Conservation (phyloP, 2,329 filamentous ascomycete genomes). For the Ophiostoma quercus region DNA sequence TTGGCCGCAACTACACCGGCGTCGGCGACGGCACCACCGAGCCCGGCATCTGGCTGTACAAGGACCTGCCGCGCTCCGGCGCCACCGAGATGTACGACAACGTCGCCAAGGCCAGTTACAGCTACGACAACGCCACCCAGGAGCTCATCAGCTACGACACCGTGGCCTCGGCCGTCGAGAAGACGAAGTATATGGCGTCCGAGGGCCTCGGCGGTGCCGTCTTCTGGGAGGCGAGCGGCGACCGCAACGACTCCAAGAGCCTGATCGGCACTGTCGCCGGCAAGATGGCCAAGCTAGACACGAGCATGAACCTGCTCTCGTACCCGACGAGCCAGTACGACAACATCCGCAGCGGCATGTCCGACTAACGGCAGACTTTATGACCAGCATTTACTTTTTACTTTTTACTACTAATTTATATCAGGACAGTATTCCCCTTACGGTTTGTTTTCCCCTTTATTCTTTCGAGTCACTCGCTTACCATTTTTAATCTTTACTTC, state of each 20-base stretch:
- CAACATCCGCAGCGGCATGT: slow-evolving; percentile 42
- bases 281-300: slow-evolving; percentile 47
- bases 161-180: slow-evolving; percentile 52
- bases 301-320: slow-evolving; percentile 46
- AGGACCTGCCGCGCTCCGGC: slow-evolving; percentile 61
- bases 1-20: slow-evolving; percentile 58
- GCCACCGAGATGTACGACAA: slow-evolving; percentile 54
- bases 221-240: slow-evolving; percentile 79
- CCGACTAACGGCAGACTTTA: background rate
- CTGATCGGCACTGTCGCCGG: slow-evolving; percentile 53
- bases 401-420: background rate
- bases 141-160: slow-evolving; percentile 71
- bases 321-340: slow-evolving; percentile 55
- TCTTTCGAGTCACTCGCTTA: background rate
- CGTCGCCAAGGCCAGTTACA: slow-evolving; percentile 61
- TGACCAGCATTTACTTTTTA: background rate
- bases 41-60: slow-evolving; percentile 74
- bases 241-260: slow-evolving; percentile 53
- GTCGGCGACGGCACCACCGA: slow-evolving; percentile 68
- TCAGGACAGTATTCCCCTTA: background rate
- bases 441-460: background rate
- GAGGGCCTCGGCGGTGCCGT: slow-evolving; percentile 67
- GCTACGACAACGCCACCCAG: slow-evolving; percentile 55
- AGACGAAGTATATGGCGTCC: slow-evolving; percentile 59
- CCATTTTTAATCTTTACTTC: background rate